Evolutionary conservation across 495 filamentous ascomycete species (phyloP).

Genomic region (Cudoniella acicularis): DNA sequence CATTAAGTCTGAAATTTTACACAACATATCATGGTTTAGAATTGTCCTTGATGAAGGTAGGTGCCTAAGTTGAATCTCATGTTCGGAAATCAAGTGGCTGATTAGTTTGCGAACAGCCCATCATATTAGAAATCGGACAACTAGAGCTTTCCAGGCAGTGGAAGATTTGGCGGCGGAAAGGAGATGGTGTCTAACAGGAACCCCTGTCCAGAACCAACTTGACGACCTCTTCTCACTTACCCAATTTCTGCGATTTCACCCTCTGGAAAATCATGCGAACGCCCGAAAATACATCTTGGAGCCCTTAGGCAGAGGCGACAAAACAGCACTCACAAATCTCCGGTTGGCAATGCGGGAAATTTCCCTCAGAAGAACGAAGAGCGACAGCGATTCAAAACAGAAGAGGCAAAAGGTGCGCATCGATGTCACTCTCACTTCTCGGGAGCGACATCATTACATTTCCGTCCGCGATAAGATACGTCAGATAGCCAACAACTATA

Average conservation of each 20-base stretch:
- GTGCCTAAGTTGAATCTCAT: no score
- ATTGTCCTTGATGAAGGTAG: constrained; percentile 79
- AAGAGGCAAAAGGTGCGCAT: background rate
- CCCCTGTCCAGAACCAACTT: constrained; percentile 58
- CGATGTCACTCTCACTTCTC: constrained; percentile 4
- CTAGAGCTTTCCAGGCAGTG: constrained; percentile 64
- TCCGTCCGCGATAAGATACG: constrained; percentile 28
- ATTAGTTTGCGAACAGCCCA: constrained; percentile 45
- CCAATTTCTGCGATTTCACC: constrained; percentile 36
- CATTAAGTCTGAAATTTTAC: constrained; percentile 43
- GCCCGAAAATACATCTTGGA: constrained; percentile 28
- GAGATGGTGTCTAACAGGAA: constrained; percentile 78
- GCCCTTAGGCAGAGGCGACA: constrained; percentile 16
- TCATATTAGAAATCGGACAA: constrained; percentile 70
- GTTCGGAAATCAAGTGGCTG: background rate
- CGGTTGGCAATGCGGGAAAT: constrained; percentile 30
- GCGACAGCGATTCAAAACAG: constrained; percentile 31
- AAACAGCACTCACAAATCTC: constrained; percentile 27
- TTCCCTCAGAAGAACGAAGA: constrained; percentile 32
- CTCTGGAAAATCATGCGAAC: constrained; percentile 29
- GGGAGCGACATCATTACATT: constrained; percentile 30
- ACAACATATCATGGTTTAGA: constrained; percentile 68
- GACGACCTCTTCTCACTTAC: constrained; percentile 43
- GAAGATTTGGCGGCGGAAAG: constrained; percentile 61
- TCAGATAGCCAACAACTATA: no score